These are phyloP conservation scores for Lanmaoa pseudosensibilis DNA, from an alignment of 768 basidiomycete species.

Conservation along the genomic window DNA sequence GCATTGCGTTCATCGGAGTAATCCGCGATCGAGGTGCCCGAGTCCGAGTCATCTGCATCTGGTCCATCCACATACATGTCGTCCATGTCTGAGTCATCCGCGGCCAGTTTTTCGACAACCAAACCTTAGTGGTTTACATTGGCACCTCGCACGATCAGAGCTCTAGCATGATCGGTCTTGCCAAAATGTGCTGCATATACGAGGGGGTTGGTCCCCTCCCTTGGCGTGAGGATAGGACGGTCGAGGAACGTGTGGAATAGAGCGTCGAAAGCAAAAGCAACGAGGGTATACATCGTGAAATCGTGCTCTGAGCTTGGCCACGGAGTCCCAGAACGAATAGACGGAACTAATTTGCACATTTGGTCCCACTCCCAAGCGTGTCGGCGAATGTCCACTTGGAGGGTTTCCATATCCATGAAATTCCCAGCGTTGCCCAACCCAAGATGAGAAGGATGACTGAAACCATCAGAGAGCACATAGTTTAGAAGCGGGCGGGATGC, in stretches of 20 bases:
- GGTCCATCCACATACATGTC: neutral
- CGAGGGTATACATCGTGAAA: slow-evolving; percentile 1
- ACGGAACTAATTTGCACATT: neutral
- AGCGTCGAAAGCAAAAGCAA: slow-evolving; percentile 1
- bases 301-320: slow-evolving; percentile 11
- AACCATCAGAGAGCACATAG: slow-evolving; percentile 13
- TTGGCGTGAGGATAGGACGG: neutral
- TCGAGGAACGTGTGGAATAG: neutral
- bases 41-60: neutral
- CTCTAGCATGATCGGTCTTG: neutral
- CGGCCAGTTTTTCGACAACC: neutral
- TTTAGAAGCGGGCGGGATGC: neutral
- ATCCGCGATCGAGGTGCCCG: neutral
- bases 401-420: neutral
- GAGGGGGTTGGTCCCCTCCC: slow-evolving; percentile 8
- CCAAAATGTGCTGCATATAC: slow-evolving; percentile 8
- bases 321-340: neutral
- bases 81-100: neutral
- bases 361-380: slow-evolving; percentile 3
- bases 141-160: neutral
- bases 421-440: neutral
- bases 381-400: neutral
- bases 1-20: neutral
- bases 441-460: slow-evolving; percentile 6
- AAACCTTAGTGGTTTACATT: neutral